These are phyloP conservation scores for Rhizophora apiculata DNA, from an alignment of 345 rosid genomes.

Conservation along the genomic window DNA sequence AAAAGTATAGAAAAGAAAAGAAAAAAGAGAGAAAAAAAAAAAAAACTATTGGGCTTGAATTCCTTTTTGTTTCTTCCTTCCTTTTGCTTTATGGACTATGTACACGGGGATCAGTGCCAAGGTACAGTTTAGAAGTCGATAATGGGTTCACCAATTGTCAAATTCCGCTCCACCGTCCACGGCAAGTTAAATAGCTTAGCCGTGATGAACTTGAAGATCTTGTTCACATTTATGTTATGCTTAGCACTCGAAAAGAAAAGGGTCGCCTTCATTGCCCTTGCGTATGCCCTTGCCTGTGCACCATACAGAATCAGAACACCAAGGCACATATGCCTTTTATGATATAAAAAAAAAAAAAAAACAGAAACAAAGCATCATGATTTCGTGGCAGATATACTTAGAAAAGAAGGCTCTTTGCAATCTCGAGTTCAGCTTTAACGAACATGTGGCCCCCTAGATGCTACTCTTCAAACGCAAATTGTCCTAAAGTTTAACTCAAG, in stretches of 20 bases:
- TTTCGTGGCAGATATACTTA: neutral
- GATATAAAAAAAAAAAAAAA: too few relatives aligned
- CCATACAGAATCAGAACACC: neutral
- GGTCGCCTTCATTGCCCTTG: slow-evolving; percentile 89
- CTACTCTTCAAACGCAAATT: slow-evolving; percentile 28
- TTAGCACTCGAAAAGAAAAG: slow-evolving; percentile 95
- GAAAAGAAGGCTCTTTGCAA: slow-evolving; percentile 5
- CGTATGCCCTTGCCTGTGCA: slow-evolving; percentile 84
- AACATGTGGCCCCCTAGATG: slow-evolving; percentile 26
- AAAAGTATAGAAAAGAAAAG: neutral
- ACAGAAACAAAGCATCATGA: neutral
- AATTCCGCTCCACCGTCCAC: slow-evolving; percentile 77
- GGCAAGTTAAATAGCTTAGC: slow-evolving; percentile 90
- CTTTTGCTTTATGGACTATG: slow-evolving; percentile 12
- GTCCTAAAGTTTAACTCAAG: slow-evolving; percentile 12
- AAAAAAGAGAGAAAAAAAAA: neutral
- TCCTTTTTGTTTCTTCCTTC: neutral
- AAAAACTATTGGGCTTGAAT: neutral
- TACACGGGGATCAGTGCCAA: slow-evolving; percentile 6
- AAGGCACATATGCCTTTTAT: neutral
- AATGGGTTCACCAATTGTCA: slow-evolving; percentile 89
- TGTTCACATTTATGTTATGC: slow-evolving; percentile 93
- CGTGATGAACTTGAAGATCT: slow-evolving; percentile 89
- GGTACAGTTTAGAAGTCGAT: slow-evolving; percentile 53
- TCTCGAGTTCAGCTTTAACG: slow-evolving; percentile 13